Conservation (phyloP, 2,329 filamentous ascomycete species). For the Thielaviopsis musarum region DNA sequence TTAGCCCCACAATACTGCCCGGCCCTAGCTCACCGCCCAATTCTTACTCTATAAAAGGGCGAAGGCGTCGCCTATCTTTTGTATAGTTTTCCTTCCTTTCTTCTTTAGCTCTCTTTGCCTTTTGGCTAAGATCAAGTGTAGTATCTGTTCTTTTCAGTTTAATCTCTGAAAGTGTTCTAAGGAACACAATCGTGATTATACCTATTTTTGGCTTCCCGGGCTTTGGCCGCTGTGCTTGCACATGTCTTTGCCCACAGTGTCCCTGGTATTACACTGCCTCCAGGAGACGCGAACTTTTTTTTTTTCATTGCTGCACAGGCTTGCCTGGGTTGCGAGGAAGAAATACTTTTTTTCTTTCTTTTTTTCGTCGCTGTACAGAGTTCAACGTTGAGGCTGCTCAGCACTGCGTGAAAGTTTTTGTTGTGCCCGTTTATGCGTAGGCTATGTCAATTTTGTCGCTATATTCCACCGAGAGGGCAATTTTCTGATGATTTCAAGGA, state of each 20-base stretch:
- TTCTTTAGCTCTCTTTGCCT: slow-evolving; percentile 18
- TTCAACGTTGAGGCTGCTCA: too few species aligned
- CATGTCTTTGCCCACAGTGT: slow-evolving; percentile 12
- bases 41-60: slow-evolving; percentile 4
- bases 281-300: slow-evolving; percentile 13
- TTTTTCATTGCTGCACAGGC: slow-evolving; percentile 11
- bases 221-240: slow-evolving; percentile 13
- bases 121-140: slow-evolving; percentile 84
- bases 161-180: slow-evolving; percentile 77
- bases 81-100: slow-evolving; percentile 8
- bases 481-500: too few species aligned
- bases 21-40: neutral
- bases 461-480: too few species aligned
- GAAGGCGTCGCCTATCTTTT: neutral
- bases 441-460: too few species aligned
- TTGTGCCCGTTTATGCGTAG: too few species aligned
- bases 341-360: neutral
- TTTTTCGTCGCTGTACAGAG: too few species aligned
- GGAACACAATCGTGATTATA: slow-evolving; percentile 63
- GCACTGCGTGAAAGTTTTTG: too few species aligned
- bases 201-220: slow-evolving; percentile 39
- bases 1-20: neutral
- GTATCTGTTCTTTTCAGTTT: slow-evolving; percentile 97
- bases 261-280: slow-evolving; percentile 14
- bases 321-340: slow-evolving; percentile 10